Evolutionary conservation across 208 protist species (phyloP).

Genomic region (Tetramitus jugosus): DNA sequence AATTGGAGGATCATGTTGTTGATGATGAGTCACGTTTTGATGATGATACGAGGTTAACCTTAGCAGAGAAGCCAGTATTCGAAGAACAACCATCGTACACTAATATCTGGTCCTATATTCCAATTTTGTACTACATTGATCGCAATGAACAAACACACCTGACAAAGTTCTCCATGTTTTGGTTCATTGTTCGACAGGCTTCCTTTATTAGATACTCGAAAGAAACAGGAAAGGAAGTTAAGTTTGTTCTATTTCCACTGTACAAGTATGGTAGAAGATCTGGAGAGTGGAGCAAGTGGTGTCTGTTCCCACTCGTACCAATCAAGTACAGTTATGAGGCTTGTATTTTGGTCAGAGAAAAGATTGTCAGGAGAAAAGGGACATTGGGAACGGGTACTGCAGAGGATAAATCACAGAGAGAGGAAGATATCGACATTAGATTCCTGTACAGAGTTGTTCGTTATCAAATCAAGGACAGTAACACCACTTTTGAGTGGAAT

Average conservation of each 20-base stretch:
- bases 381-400: background rate
- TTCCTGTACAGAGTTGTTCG: background rate
- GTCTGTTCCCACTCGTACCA: conserved; percentile 2
- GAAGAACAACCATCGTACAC: too few relatives aligned
- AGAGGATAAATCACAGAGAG: conserved; percentile 6
- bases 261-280: background rate
- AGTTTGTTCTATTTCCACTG: background rate
- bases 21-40: too few relatives aligned
- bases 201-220: background rate
- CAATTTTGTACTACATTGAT: too few relatives aligned
- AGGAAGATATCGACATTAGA: background rate
- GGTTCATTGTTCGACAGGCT: background rate
- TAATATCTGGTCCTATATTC: too few relatives aligned
- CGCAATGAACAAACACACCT: background rate
- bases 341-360: background rate
- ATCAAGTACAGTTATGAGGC: background rate
- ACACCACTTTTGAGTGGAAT: background rate
- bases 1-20: too few relatives aligned
- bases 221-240: background rate
- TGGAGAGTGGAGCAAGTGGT: background rate
- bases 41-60: too few relatives aligned
- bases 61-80: too few relatives aligned
- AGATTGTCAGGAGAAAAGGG: background rate
- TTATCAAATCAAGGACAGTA: background rate
- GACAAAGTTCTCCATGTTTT: background rate